These are phyloP conservation scores for Candolleomyces aberdarensis DNA, from an alignment of 768 basidiomycete genomes.

Conservation along the genomic window DNA sequence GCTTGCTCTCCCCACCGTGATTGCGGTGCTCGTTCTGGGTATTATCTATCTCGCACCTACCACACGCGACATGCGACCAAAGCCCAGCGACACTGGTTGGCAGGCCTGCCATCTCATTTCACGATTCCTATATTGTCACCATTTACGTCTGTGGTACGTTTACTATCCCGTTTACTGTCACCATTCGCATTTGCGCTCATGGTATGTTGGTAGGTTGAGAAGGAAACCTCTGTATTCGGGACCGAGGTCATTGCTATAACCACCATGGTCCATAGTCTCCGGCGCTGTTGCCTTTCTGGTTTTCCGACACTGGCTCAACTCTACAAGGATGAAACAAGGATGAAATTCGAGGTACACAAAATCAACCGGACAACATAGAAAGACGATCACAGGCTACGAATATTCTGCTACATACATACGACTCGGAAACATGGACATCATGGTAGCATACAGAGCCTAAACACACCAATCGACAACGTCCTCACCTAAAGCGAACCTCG, in stretches of 20 bases:
- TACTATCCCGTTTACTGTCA: not conserved
- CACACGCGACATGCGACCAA: constrained; percentile 19
- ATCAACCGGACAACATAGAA: too few species aligned
- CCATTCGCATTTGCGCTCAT: not conserved
- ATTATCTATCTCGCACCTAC: constrained; percentile 32
- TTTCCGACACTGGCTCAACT: constrained; percentile 9
- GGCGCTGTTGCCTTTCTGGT: constrained; percentile 1
- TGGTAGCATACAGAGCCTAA: too few species aligned
- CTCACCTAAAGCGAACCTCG: too few species aligned
- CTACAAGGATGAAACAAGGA: not conserved
- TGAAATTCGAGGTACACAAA: not conserved
- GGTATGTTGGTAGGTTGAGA: constrained; percentile 54
- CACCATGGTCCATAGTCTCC: constrained; percentile 5
- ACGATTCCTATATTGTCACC: constrained; percentile 78
- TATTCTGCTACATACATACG: too few species aligned
- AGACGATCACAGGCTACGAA: too few species aligned
- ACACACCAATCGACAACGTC: too few species aligned
- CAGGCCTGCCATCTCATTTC: constrained; percentile 52
- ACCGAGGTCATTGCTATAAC: constrained; percentile 6
- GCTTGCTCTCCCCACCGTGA: constrained; percentile 26
- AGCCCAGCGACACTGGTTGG: constrained; percentile 24
- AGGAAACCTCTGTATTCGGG: constrained; percentile 51
- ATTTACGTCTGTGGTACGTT: constrained; percentile 70
- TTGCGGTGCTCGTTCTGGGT: constrained; percentile 33
- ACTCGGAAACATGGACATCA: too few species aligned